Percentiles rank a stretch among this genome's conserved stretches.
Conservation (phyloP, 257 asterid species). For the Lycium barbarum region DNA sequence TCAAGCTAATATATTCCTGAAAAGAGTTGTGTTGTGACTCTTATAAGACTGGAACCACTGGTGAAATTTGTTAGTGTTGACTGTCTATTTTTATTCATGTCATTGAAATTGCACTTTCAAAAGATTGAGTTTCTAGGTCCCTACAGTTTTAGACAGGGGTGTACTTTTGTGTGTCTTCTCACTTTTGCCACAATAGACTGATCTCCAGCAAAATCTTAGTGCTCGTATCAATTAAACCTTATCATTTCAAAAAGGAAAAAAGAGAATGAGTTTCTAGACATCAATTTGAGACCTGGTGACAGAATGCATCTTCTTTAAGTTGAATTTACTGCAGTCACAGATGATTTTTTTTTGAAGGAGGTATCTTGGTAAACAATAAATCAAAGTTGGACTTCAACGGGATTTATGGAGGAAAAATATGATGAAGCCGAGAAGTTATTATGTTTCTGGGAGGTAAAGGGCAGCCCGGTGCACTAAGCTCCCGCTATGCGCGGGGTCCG, state of each 20-base stretch:
- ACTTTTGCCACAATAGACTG: not conserved
- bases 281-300: conserved; percentile 21
- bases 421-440: conserved; percentile 20
- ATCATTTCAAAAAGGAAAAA: not conserved
- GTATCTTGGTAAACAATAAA: not conserved
- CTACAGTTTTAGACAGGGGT: not conserved
- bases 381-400: not conserved
- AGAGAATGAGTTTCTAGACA: not conserved
- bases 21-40: not conserved
- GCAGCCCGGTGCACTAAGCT: no score
- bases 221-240: not conserved
- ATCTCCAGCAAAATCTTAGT: not conserved
- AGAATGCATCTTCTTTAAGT: conserved; percentile 20
- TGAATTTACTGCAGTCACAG: not conserved
- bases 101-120: not conserved
- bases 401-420: conserved; percentile 3
- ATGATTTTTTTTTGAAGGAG: not conserved
- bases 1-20: not conserved
- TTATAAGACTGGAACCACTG: conserved; percentile 1
- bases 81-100: not conserved
- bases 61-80: not conserved
- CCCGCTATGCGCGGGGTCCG: no score
- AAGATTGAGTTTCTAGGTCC: not conserved
- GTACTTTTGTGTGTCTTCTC: not conserved
- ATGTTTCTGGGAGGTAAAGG: not conserved